phyloP scores from a whole-genome alignment of 768 basidiomycete species.

The Lentinula boryana region DNA sequence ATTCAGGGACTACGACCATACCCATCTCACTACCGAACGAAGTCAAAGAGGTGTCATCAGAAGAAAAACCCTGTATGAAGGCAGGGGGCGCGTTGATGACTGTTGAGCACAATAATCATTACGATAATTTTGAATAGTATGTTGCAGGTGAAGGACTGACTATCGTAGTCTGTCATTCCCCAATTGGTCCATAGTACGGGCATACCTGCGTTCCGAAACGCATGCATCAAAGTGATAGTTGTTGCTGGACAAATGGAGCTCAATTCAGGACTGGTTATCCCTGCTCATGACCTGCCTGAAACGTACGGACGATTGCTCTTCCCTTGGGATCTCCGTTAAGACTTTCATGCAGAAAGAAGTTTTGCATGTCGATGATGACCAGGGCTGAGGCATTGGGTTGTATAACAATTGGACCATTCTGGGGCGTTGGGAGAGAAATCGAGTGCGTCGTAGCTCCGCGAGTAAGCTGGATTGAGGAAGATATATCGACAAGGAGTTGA shows the following conservation, averaged over 20 bases:
- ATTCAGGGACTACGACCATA: constrained; percentile 11
- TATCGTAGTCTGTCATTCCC: constrained; percentile 26
- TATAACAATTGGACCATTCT: constrained; percentile 19
- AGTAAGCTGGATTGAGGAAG: constrained; percentile 17
- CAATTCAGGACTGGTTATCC: not conserved
- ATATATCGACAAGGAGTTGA: not conserved
- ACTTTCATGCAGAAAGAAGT: constrained; percentile 25
- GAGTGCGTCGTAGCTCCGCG: constrained; percentile 18
- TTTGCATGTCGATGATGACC: constrained; percentile 31
- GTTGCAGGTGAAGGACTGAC: constrained; percentile 10
- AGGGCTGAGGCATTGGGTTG: constrained; percentile 25
- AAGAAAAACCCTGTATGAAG: constrained; percentile 22
- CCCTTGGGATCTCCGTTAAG: constrained; percentile 24
- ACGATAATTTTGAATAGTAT: not conserved
- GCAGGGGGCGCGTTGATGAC: constrained; percentile 26
- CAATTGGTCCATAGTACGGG: constrained; percentile 27
- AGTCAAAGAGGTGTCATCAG: constrained; percentile 21
- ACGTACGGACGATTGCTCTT: constrained; percentile 24
- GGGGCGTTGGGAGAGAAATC: constrained; percentile 20
- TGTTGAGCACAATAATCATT: not conserved
- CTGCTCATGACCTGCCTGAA: not conserved
- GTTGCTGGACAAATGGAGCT: constrained; percentile 12
- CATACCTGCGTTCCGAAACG: constrained; percentile 23
- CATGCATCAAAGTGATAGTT: constrained; percentile 22
- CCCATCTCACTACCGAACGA: constrained; percentile 29